Base-by-base conservation (phyloP, 2,329 filamentous ascomycete species). In the Phialophora chinensis region DNA sequence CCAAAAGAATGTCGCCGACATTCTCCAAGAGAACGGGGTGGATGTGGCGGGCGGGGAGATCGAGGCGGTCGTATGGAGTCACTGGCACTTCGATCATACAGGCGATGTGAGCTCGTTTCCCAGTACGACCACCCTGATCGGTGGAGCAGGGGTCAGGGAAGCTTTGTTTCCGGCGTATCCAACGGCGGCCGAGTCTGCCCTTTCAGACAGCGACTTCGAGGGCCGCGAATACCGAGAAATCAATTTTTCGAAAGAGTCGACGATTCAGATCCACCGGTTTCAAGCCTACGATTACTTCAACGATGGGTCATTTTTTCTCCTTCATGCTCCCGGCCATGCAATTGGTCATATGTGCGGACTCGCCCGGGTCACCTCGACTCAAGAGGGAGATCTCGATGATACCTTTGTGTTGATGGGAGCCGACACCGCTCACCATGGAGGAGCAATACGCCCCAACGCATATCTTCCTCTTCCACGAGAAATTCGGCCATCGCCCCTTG, bases 61-160 rank as follows among this genome's bases (percentile, higher is more conserved):
- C 25, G 69, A 76, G 29, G 70, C 73, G 31, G 68, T 77, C 20
- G 69, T 75, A 31, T 75, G 72, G 72, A 68, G 73, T 66, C 76
- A 77, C 60, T 73, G 73, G 57, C 71, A 72, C 60, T 72, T 66
- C 33, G 70, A 87, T 70, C 85, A 87, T 63, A 82, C 80, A 8
- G 86, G 85, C 0, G 81, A 86, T 62, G 77, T 80, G 0, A 78
- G 79, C 0, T 75, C 73, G 0, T 87, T 87, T 57, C 82, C 83
- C 0, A 0, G 70, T 0, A 74, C 70, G 0, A 84, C 83, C 0
- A 77, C 81, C 8, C 70, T 87, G 0, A 70, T 87, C 35, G 84
- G 86, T 3, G 86, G 85, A 0, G 81, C 84, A 0, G 85, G 85
- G 0, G 57, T 66, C 25, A 82, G 79, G 57, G 66, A 78, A 1